Evolutionary conservation across 2,329 filamentous ascomycete genomes (phyloP).

Genomic region (Pyricularia grisea): DNA sequence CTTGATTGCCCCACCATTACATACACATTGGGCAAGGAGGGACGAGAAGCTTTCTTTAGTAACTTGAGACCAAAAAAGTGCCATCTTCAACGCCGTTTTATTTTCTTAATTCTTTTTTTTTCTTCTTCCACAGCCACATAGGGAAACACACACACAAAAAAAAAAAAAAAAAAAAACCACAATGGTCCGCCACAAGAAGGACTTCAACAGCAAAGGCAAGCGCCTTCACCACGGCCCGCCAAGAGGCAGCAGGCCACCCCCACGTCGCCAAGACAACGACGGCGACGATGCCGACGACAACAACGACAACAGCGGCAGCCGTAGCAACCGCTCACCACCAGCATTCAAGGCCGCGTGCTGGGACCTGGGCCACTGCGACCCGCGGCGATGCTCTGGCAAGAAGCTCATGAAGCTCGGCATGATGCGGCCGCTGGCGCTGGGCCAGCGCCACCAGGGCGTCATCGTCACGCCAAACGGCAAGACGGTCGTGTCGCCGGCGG

Average conservation of each 20-base stretch:
- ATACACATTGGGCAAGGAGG: background rate
- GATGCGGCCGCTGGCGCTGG: conserved; percentile 87
- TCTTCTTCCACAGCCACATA: background rate
- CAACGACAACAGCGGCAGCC: conserved; percentile 17
- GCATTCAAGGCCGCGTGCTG: conserved; percentile 90
- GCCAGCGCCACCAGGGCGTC: conserved; percentile 84
- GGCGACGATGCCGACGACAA: conserved; percentile 19
- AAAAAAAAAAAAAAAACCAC: background rate
- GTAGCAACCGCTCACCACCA: conserved; percentile 19
- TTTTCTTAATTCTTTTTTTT: background rate
- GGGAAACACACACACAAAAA: background rate
- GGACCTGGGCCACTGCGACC: conserved; percentile 96
- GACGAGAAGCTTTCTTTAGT: background rate
- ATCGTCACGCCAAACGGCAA: conserved; percentile 95
- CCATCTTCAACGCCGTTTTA: background rate
- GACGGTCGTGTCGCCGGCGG: conserved; percentile 71
- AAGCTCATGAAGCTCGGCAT: conserved; percentile 83
- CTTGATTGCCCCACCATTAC: background rate
- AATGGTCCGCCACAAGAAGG: conserved; percentile 97
- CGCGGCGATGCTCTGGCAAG: conserved; percentile 93
- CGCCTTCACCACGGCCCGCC: conserved; percentile 53
- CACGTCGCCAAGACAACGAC: conserved; percentile 11
- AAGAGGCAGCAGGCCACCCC: conserved; percentile 30
- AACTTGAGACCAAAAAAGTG: background rate
- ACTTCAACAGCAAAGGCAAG: conserved; percentile 64